Conservation (phyloP, 2,329 filamentous ascomycete genomes). For the Aspergillus udagawae region DNA sequence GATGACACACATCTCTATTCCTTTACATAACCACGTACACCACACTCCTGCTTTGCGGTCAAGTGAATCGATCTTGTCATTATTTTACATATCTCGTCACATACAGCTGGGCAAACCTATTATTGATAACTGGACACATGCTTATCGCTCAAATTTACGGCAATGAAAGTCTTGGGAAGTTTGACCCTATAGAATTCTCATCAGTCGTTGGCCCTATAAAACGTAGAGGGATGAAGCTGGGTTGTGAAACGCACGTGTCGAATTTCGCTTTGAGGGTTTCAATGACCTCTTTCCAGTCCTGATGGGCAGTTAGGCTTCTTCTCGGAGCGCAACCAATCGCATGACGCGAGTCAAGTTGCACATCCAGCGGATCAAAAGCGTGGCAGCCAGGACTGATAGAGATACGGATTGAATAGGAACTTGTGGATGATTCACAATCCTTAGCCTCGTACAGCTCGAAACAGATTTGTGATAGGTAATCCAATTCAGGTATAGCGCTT, state of each 20-base stretch:
- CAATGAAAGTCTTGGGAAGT: slow-evolving; percentile 49
- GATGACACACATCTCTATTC: not conserved
- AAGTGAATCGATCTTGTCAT: not conserved
- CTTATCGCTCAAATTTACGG: slow-evolving; percentile 50
- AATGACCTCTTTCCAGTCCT: slow-evolving; percentile 95
- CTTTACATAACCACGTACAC: not conserved
- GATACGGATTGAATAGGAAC: slow-evolving; percentile 94
- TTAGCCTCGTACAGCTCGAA: slow-evolving; percentile 97
- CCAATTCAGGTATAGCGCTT: slow-evolving; percentile 90
- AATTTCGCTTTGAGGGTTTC: slow-evolving; percentile 93
- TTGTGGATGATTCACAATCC: slow-evolving; percentile 70
- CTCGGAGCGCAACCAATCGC: slow-evolving; percentile 93
- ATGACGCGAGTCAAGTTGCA: slow-evolving; percentile 92
- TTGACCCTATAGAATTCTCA: slow-evolving; percentile 39
- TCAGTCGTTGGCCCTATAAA: not conserved
- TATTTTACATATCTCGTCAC: not conserved
- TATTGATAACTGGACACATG: slow-evolving; percentile 28
- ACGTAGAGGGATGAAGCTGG: slow-evolving; percentile 9
- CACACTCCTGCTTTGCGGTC: not conserved
- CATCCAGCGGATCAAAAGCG: slow-evolving; percentile 91
- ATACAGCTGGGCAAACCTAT: not conserved
- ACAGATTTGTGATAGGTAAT: slow-evolving; percentile 95
- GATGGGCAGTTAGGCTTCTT: slow-evolving; percentile 82
- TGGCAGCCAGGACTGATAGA: slow-evolving; percentile 94
- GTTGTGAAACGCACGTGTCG: slow-evolving; percentile 65